phyloP scores from a whole-genome alignment of 768 basidiomycete species.

The Chalciporus piperatus region DNA sequence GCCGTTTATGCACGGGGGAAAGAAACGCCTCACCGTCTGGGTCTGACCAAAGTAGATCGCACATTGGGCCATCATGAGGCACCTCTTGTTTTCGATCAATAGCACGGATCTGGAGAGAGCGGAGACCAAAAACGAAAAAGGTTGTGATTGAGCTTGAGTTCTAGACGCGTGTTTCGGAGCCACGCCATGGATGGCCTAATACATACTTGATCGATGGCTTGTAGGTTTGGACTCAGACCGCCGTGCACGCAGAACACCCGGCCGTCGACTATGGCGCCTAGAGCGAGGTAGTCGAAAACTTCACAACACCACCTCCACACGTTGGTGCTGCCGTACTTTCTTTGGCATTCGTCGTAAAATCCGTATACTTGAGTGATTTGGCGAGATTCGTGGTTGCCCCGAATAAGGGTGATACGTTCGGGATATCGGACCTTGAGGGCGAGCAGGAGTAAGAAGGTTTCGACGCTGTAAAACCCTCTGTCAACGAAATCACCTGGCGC shows the following conservation, averaged over 20 bases:
- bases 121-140: conserved; percentile 18
- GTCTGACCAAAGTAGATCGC: conserved; percentile 98
- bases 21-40: conserved; percentile 70
- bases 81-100: conserved; percentile 98
- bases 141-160: conserved; percentile 18
- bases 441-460: conserved; percentile 91
- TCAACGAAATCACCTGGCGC: conserved; percentile 92
- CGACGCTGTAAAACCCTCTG: conserved; percentile 94
- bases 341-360: conserved; percentile 94
- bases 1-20: conserved; percentile 5
- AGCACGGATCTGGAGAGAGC: conserved; percentile 69
- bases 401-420: conserved; percentile 93
- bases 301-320: conserved; percentile 99
- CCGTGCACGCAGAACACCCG: conserved; percentile 98
- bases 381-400: conserved; percentile 96
- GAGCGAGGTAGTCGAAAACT: conserved; percentile 94
- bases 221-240: conserved; percentile 86
- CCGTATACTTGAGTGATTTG: conserved; percentile 97
- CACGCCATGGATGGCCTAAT: conserved; percentile 12
- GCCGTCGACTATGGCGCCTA: conserved; percentile 96
- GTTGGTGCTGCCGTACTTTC: conserved; percentile 91
- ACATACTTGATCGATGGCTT: conserved; percentile 83
- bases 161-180: conserved; percentile 16
- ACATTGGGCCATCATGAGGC: conserved; percentile 98
- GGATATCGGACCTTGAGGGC: conserved; percentile 97